Conservation (phyloP, 768 basidiomycete species). For the Mycena amicta region DNA sequence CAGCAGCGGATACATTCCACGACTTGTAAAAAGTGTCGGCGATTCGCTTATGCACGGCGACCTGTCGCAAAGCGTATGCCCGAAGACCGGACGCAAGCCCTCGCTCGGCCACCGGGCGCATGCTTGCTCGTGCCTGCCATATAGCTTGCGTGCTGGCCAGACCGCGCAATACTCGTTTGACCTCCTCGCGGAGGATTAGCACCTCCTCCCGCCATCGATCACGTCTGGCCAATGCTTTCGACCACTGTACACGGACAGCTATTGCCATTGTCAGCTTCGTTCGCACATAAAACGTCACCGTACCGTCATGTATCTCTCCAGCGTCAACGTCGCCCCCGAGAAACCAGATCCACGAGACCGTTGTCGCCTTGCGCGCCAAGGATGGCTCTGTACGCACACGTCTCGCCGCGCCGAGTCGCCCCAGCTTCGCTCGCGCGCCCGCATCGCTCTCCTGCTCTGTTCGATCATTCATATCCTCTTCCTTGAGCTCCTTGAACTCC, state of each 20-base stretch:
- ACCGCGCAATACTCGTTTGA: slow-evolving; percentile 8
- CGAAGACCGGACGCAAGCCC: background rate
- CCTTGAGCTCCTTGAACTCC: slow-evolving; percentile 1
- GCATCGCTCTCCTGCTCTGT: slow-evolving; percentile 7
- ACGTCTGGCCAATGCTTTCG: slow-evolving; percentile 19
- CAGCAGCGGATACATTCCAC: background rate
- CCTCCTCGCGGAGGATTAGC: slow-evolving; percentile 24
- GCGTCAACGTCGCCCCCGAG: background rate
- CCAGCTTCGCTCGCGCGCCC: slow-evolving; percentile 3
- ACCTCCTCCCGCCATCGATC: slow-evolving; percentile 27
- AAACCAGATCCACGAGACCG: slow-evolving; percentile 16
- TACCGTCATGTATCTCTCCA: slow-evolving; percentile 8
- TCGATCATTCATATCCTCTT: slow-evolving; percentile 1
- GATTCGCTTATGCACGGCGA: background rate
- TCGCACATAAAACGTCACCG: too few relatives aligned
- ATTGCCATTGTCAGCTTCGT: background rate
- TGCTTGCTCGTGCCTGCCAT: background rate
- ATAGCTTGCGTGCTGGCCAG: background rate
- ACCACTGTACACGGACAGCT: slow-evolving; percentile 26
- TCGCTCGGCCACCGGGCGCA: background rate
- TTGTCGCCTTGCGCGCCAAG: background rate
- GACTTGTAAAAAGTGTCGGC: background rate
- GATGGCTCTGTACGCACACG: background rate
- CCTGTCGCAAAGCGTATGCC: background rate
- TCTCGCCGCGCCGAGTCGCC: background rate